Evolutionary conservation across 2,329 filamentous ascomycete species (phyloP), one percentile per base, ranked within the genome.

Genomic region (Samsoniella hepiali): DNA sequence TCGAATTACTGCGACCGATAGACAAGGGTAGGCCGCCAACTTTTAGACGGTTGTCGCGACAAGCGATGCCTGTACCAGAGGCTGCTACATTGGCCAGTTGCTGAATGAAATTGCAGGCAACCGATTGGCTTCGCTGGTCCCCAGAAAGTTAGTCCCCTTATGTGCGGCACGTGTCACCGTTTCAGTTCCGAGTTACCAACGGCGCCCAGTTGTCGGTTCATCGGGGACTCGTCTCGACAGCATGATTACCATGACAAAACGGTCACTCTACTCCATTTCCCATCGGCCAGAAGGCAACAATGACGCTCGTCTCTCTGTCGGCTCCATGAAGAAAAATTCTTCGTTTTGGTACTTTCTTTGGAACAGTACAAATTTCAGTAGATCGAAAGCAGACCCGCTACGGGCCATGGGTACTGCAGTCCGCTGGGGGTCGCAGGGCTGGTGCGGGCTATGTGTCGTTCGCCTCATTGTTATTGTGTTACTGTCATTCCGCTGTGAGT

Each of bases 341-440:
- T 36, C 55, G 17, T 22, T 6, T 56, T 42, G 34, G 36, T 56
- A 31, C 3, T 32, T 27, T 11, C 42, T 31, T 42, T 36, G 49
- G 27, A 29, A 47, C 34, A n/a, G 34, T 29, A 22, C 22, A 50
- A 59, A 50, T 27, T 49, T 42, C 57, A 59, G 45, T 11, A 51
- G 36, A 59, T 59, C 45, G 56, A 50, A 51, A 15, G 11, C 32
- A 29, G 50, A 38, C 51, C 59, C 50, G 59, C 59, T 47, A 51
- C 50, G 59, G 59, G 42, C 40, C 51, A 62, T 3, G 17, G 40
- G 36, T 38, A 22, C 34, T 42, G 34, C 32, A 31, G 49, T 38
- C 32, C 50, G 59, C 50, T 55, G 13, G 51, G 49, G 40, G 60
- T 27, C 44, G n/a, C 42, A 50, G 34, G 60, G 44, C 60, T 57